A percentile compares a stretch with the other conserved stretches of the same genome.
These are phyloP conservation scores for Russula foetens DNA, from an alignment of 768 basidiomycete genomes.

Conservation along the genomic window DNA sequence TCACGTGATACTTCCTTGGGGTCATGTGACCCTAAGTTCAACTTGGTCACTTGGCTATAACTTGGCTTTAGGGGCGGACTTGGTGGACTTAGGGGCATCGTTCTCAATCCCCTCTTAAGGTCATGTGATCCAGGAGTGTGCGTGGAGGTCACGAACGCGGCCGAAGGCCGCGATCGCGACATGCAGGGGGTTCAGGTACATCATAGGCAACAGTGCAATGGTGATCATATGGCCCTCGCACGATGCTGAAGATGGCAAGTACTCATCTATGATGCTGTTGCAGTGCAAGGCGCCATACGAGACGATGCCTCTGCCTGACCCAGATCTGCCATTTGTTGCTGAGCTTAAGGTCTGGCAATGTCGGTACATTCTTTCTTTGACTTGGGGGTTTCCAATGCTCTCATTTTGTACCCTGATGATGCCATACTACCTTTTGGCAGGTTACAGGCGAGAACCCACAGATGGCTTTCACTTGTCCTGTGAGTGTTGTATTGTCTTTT, in stretches of 20 bases:
- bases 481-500: too few species aligned
- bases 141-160: too few species aligned
- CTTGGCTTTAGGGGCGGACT: too few species aligned
- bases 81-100: too few species aligned
- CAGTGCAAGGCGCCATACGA: conserved; percentile 49
- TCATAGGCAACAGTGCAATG: conserved; percentile 54
- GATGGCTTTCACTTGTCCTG: conserved; percentile 11
- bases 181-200: conserved; percentile 54
- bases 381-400: too few species aligned
- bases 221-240: conserved; percentile 66
- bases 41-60: too few species aligned
- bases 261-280: conserved; percentile 45
- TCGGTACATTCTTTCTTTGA: conserved; percentile 29
- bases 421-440: not conserved
- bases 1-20: too few species aligned
- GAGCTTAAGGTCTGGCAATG: conserved; percentile 28
- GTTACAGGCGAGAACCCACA: not conserved
- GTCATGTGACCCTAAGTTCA: too few species aligned
- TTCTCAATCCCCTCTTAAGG: too few species aligned
- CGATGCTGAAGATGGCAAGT: conserved; percentile 32
- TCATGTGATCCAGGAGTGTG: too few species aligned
- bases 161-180: too few species aligned
- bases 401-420: not conserved
- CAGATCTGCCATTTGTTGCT: conserved; percentile 45
- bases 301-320: conserved; percentile 48